Evolutionary conservation across 1,139 yeast genomes (phyloP), one percentile per base, ranked within the genome.

Genomic region (Meyerozyma elateridarum): DNA sequence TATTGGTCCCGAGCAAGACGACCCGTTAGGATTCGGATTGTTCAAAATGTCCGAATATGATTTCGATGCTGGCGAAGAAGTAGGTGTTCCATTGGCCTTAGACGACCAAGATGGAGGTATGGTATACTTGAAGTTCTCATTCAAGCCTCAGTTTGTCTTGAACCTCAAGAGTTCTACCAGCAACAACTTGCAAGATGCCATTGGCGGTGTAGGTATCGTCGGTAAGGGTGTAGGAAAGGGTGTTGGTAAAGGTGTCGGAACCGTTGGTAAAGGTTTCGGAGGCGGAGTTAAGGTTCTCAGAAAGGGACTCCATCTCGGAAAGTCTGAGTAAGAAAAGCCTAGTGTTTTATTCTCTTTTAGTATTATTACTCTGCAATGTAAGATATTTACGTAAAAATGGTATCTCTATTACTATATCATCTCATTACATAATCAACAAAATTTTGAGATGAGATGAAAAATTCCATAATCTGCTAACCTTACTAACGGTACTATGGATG

Each of bases 1-100:
- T 59, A 76, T 89, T 44, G 96, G 95, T 41, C 78, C 84, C 18
- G 85, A 79, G 41, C 76, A 73, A 40, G 93, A 91, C 55, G 97
- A 91, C 56, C 66, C 71, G 39, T 67, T 91, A 37, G 95, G 97
- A 36, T 61, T 61, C 21, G 87, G 80, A n/a, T 48, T 51, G 17
- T 53, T 88, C 37, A 70, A 76, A 12, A 60, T 91, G 40, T 56
- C 73, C 0, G 76, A 78, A 8, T 65, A 91, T 26, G 79, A 80
- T 45, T 14, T 24, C 14, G 74, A 80, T 8, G 63, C 70, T 20
- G 68, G 69, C 29, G 70, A 72, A 9, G 79, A 76, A 11, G 48
- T 74, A 29, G 74, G 71, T 27, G 59, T 83, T 20, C 72, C 76
- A 7, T 64, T 91, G 39, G 79, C 55, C 25, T 76, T 76, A 39